Conservation (phyloP, 2,329 filamentous ascomycete species). For the Colletotrichum higginsianum region DNA sequence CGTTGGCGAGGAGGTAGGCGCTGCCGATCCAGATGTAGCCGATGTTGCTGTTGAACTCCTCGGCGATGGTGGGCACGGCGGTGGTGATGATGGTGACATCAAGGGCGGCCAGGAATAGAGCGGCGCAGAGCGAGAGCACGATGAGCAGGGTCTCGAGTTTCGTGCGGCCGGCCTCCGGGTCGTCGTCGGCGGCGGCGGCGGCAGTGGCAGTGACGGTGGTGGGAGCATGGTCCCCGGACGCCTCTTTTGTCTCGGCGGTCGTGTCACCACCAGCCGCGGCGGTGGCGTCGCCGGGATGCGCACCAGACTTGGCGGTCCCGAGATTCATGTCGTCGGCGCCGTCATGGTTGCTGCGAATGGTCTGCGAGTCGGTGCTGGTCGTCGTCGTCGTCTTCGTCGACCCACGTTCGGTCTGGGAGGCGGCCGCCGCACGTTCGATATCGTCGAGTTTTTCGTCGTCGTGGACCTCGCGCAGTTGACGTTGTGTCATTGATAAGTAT, state of each 20-base stretch:
- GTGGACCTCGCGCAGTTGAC: constrained; percentile 9
- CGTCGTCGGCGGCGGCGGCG: constrained; percentile 10
- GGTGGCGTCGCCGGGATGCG: neutral
- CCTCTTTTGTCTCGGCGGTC: constrained; percentile 11
- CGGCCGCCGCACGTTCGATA: constrained; percentile 27
- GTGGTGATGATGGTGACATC: constrained; percentile 73
- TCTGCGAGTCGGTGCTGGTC: constrained; percentile 30
- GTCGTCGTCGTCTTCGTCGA: constrained; percentile 1
- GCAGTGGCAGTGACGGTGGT: too few species aligned
- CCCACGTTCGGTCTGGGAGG: constrained; percentile 19
- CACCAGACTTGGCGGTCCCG: constrained; percentile 11
- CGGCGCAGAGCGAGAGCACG: constrained; percentile 42
- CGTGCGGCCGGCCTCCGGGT: constrained; percentile 55
- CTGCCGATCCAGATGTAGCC: constrained; percentile 86
- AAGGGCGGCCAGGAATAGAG: constrained; percentile 61
- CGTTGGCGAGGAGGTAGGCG: constrained; percentile 79
- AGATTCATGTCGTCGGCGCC: neutral
- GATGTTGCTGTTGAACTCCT: constrained; percentile 71
- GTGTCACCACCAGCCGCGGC: neutral
- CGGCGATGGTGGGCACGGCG: constrained; percentile 72
- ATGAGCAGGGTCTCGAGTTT: constrained; percentile 52
- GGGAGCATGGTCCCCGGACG: constrained; percentile 5
- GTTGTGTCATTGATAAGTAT: too few species aligned
- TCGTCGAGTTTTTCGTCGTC: constrained; percentile 41
- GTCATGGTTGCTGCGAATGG: constrained; percentile 14